Evolutionary conservation across 2,329 filamentous ascomycete genomes (phyloP), one percentile per base, ranked within the genome.

Genomic region (Blastomyces gilchristii): DNA sequence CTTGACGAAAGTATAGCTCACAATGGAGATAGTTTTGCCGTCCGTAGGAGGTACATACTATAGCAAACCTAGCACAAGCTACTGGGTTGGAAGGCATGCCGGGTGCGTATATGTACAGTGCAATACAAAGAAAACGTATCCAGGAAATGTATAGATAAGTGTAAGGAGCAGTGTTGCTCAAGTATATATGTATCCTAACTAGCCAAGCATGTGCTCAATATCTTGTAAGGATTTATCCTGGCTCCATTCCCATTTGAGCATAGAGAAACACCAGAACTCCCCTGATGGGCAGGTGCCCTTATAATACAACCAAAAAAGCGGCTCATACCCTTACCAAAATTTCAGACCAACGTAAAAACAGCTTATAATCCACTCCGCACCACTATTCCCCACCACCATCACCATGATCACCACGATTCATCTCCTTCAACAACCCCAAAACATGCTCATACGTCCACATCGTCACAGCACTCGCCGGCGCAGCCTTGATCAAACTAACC

Each of bases 361-460:
- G 14, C 11, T 18, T 14, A 37, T 4, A 37, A 37, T 16, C 25
- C 4, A 22, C 12, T 4, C 28, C 0, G 11, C 28, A 11, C 14
- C 2, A 56, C 28, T 34, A 22, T 47, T 28, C 8, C 31, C 16
- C 47, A 11, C 34, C 43, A 28, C 75, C 73, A 61, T 18, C 16
- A 72, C 16, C 43, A 18, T 9, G 18, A 22, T 9, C 7, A 47
- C 18, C 45, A 25, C 47, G 11, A 25, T 50, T n/a, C 47, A 25
- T 69, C 53, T 75, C 73, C 63, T 78, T 75, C 66, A 93, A 78
- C 28, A 85, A 68, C 60, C 80, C 82, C 77, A 97, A 78, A 22
- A 83, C 83, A 71, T 87, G 81, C 78, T 96, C 92, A 75, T 96
- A 97, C 1, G 90, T 95, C 91, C 91, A 97, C 81, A 97, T 90